phyloP scores from a whole-genome alignment of 306 rosid species.

The Begonia masoniana region DNA sequence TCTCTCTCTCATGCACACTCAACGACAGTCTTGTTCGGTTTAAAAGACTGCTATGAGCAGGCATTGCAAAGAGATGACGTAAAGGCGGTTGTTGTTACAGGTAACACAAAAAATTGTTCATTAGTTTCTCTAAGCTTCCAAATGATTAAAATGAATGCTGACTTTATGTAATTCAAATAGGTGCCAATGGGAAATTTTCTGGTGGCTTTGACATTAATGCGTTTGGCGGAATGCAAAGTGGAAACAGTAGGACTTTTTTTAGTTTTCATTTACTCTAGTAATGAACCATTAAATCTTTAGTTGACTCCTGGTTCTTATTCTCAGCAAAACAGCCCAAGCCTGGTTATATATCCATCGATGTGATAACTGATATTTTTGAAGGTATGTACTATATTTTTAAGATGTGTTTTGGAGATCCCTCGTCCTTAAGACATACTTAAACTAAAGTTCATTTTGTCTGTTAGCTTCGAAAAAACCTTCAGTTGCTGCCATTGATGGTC shows the following conservation, averaged over 20 bases:
- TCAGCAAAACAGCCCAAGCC: slow-evolving; percentile 34
- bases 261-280: neutral
- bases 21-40: slow-evolving; percentile 43
- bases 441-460: slow-evolving; percentile 11
- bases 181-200: slow-evolving; percentile 85
- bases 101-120: slow-evolving; percentile 20
- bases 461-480: slow-evolving; percentile 78
- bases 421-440: neutral
- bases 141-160: slow-evolving; percentile 7
- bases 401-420: too few relatives aligned
- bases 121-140: slow-evolving; percentile 6
- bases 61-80: slow-evolving; percentile 71
- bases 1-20: neutral
- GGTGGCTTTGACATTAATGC: slow-evolving; percentile 87
- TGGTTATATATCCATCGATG: slow-evolving; percentile 57
- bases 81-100: slow-evolving; percentile 84
- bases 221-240: slow-evolving; percentile 52
- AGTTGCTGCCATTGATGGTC: slow-evolving; percentile 96
- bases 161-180: slow-evolving; percentile 21
- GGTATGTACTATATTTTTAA: slow-evolving; percentile 22
- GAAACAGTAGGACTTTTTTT: slow-evolving; percentile 29
- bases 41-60: slow-evolving; percentile 58
- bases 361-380: slow-evolving; percentile 60
- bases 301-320: slow-evolving; percentile 12
- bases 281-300: neutral